These are phyloP conservation scores for Lagenaria siceraria DNA, from an alignment of 306 rosid species.

Conservation along the genomic window DNA sequence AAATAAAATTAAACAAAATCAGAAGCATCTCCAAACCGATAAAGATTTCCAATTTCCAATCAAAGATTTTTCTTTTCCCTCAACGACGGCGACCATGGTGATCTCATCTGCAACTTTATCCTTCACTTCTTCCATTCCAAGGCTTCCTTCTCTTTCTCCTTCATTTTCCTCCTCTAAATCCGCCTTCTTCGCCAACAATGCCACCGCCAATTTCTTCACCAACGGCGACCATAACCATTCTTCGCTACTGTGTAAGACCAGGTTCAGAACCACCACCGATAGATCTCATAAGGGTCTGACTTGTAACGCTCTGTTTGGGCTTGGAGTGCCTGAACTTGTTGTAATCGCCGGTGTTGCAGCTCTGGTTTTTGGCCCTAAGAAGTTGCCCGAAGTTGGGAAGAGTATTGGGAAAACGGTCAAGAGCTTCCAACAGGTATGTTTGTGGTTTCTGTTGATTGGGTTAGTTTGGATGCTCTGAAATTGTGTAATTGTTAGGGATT, in stretches of 20 bases:
- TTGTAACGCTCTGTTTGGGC: slow-evolving; percentile 80
- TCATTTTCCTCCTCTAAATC: slow-evolving; percentile 34
- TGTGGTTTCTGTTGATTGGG: background rate
- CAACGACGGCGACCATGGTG: slow-evolving; percentile 26
- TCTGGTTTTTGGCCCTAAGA: slow-evolving; percentile 83
- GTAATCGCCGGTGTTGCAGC: slow-evolving; percentile 95
- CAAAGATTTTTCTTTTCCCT: background rate
- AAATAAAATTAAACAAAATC: too few species aligned
- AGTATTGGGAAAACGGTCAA: slow-evolving; percentile 90
- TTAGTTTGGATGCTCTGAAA: background rate
- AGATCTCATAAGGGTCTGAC: slow-evolving; percentile 32
- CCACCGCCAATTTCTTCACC: slow-evolving; percentile 14
- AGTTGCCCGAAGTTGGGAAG: slow-evolving; percentile 91
- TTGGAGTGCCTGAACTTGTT: slow-evolving; percentile 82
- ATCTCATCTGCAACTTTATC: slow-evolving; percentile 34
- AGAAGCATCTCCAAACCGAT: background rate
- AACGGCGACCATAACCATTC: slow-evolving; percentile 12
- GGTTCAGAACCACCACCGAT: slow-evolving; percentile 21
- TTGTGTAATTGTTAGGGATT: background rate
- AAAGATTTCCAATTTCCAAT: background rate
- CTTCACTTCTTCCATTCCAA: slow-evolving; percentile 27
- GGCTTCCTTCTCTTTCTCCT: slow-evolving; percentile 10
- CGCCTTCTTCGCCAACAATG: slow-evolving; percentile 21
- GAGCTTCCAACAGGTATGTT: slow-evolving; percentile 88
- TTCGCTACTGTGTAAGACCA: slow-evolving; percentile 7